Conservation (phyloP, 257 asterid genomes). For the Fraxinus pennsylvanica region DNA sequence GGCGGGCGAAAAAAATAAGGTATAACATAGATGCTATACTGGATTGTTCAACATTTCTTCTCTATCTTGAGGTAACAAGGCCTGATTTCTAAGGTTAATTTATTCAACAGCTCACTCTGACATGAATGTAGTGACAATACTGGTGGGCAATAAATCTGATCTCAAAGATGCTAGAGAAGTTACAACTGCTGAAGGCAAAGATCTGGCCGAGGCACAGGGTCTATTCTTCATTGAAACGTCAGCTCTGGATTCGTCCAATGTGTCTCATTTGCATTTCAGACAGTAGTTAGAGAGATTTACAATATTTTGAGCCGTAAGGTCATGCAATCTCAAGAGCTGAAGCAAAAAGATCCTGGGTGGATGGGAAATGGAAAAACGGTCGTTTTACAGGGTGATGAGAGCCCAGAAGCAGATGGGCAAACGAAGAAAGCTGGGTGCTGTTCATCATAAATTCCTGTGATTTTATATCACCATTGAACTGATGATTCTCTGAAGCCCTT, state of each 20-base stretch:
- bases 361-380: constrained; percentile 69
- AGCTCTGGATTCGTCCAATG: constrained; percentile 91
- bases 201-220: constrained; percentile 78
- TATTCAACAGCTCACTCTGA: constrained; percentile 78
- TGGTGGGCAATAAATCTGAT: constrained; percentile 55
- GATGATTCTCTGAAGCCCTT: constrained; percentile 17
- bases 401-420: constrained; percentile 39
- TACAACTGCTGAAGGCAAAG: constrained; percentile 79
- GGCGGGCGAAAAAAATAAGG: too few species aligned
- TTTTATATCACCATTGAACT: not conserved
- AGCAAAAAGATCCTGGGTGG: constrained; percentile 54
- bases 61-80: not conserved
- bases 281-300: constrained; percentile 78
- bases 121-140: constrained; percentile 84
- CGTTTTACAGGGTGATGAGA: constrained; percentile 61
- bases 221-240: constrained; percentile 90
- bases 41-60: not conserved
- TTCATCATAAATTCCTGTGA: constrained; percentile 25
- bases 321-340: constrained; percentile 88
- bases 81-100: constrained; percentile 12
- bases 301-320: constrained; percentile 84
- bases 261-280: constrained; percentile 73
- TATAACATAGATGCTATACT: not conserved
- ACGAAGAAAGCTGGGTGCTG: constrained; percentile 57
- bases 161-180: constrained; percentile 90